Evolutionary conservation across 2,329 filamentous ascomycete genomes (phyloP), one percentile per base, ranked within the genome.

Genomic region (Xylariaceae sp.): DNA sequence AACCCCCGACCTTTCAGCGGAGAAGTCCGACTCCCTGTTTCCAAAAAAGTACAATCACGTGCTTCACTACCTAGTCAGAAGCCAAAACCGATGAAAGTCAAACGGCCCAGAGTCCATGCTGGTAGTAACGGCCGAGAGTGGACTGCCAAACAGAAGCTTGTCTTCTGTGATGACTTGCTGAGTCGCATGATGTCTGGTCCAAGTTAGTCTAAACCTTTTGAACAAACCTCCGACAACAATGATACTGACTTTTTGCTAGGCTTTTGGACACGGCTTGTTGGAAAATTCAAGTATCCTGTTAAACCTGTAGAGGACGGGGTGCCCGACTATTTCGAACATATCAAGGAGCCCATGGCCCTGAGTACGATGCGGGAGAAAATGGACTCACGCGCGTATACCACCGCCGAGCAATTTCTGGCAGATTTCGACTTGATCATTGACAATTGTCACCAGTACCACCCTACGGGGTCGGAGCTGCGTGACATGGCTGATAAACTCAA

Each of bases 251-350:
- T 18, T 38, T 19, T 30, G 32, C 15, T 39, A 80, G 78, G 79
- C 6, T 83, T 79, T 57, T 83, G 79, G 79, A 83, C 79, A 0
- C 74, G 79, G n/a, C 68, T 82, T 0, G 78, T 83, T 3, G 77
- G 77, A 0, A 76, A 78, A 0, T 83, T 83, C 60, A 73, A 72
- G 34, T 72, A 81, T 18, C 73, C 79, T 0, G 79, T 83, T 6
- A 71, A 79, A 43, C 78, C 79, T 1, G 54, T 63, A 3, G 65
- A 69, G 29, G 77, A 83, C 48, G 73, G 73, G 15, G 75, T 81
- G 2, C 78, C 78, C 2, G 78, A 82, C 54, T 83, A 83, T 59
- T 64, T 79, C 17, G 69, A 76, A 9, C 79, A 80, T 54, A 64
- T 83, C 43, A 77, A 74, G 60, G 69, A 65, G 37, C 79, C 79